Conservation (phyloP, 2,329 filamentous ascomycete genomes). For the Trichoderma endophyticum region DNA sequence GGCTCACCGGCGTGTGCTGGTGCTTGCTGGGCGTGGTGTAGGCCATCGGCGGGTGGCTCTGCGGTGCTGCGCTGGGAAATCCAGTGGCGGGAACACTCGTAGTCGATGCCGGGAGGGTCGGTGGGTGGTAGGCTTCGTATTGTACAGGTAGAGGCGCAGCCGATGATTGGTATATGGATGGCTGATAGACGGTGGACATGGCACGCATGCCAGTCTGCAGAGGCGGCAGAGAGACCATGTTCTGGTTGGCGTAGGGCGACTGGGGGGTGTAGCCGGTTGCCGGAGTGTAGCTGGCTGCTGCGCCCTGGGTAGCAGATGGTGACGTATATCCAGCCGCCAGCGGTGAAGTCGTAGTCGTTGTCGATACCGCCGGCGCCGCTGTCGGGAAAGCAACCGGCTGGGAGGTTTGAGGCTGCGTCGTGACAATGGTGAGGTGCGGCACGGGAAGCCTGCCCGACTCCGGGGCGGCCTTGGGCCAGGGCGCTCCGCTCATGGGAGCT, state of each 20-base stretch:
- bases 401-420: constrained; percentile 34
- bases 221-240: constrained; percentile 57
- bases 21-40: constrained; percentile 54
- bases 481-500: constrained; percentile 23
- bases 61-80: constrained; percentile 23
- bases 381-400: constrained; percentile 31
- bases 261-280: constrained; percentile 39
- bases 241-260: constrained; percentile 33
- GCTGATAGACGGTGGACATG: constrained; percentile 74
- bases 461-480: constrained; percentile 23
- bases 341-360: not conserved
- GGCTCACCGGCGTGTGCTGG: constrained; percentile 6
- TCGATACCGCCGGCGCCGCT: not conserved
- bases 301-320: not conserved
- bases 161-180: constrained; percentile 22
- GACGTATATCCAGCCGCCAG: not conserved
- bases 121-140: constrained; percentile 23
- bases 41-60: constrained; percentile 28
- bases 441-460: constrained; percentile 56
- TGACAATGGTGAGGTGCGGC: constrained; percentile 67
- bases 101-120: constrained; percentile 25
- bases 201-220: constrained; percentile 61
- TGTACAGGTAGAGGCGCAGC: not conserved
- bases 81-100: constrained; percentile 25
- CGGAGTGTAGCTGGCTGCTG: not conserved